phyloP scores from a whole-genome alignment of 768 basidiomycete species.

The Tulasnella sp. region DNA sequence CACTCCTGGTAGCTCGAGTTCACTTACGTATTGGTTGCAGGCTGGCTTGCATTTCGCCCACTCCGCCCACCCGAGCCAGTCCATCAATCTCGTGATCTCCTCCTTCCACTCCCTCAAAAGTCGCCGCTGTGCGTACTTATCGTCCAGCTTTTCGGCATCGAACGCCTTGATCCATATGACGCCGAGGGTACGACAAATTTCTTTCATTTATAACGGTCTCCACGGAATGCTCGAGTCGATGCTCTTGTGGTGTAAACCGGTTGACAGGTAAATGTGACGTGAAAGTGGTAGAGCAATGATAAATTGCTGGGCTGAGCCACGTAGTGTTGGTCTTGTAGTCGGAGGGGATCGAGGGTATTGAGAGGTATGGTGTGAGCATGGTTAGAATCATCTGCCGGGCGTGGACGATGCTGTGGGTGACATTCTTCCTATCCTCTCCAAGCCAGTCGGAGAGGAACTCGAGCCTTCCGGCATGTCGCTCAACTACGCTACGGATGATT shows the following conservation, averaged over 20 bases:
- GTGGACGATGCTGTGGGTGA: neutral
- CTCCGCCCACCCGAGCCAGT: constrained; percentile 17
- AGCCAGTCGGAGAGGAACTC: neutral
- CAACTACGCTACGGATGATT: neutral
- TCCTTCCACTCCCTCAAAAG: neutral
- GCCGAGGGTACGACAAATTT: constrained; percentile 9
- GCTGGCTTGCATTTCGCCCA: constrained; percentile 11
- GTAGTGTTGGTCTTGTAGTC: neutral
- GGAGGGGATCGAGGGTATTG: neutral
- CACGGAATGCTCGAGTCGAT: neutral
- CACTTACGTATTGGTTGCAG: neutral
- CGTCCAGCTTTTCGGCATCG: neutral
- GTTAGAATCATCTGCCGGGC: neutral
- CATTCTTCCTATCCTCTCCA: neutral
- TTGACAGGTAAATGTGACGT: neutral
- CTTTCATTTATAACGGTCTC: neutral
- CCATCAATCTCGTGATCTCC: neutral
- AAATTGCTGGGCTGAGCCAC: neutral
- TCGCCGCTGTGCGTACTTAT: neutral
- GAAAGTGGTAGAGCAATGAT: neutral
- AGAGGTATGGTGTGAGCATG: neutral
- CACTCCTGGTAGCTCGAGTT: neutral
- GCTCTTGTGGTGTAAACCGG: neutral
- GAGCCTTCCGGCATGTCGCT: neutral
- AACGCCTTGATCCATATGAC: constrained; percentile 3